Percentiles rank a stretch among this genome's conserved stretches.
Evolutionary conservation across 768 basidiomycete species (phyloP).

Genomic region (Podaxis mareebaensis): DNA sequence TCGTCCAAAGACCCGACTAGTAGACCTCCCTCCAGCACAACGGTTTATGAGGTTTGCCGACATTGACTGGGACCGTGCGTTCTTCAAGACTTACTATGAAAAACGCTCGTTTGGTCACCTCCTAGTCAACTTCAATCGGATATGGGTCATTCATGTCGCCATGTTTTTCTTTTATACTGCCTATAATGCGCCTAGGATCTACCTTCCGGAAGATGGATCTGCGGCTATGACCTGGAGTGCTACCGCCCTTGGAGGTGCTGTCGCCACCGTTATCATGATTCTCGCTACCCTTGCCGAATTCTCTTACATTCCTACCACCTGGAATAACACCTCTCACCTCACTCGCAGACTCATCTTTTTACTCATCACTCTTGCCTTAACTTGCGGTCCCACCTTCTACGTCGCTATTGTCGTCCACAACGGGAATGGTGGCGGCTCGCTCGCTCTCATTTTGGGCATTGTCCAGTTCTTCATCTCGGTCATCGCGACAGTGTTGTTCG

Average conservation of each 20-base stretch:
- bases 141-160: slow-evolving; percentile 97
- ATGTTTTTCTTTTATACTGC: slow-evolving; percentile 97
- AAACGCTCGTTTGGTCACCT: slow-evolving; percentile 96
- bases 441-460: slow-evolving; percentile 91
- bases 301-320: slow-evolving; percentile 96
- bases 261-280: slow-evolving; percentile 97
- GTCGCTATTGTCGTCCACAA: slow-evolving; percentile 81
- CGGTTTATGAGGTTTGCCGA: slow-evolving; percentile 97
- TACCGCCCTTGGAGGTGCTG: slow-evolving; percentile 91
- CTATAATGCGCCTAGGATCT: slow-evolving; percentile 89
- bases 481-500: slow-evolving; percentile 81
- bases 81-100: slow-evolving; percentile 99
- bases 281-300: slow-evolving; percentile 93
- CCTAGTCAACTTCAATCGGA: slow-evolving; percentile 98
- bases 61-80: slow-evolving; percentile 94
- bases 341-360: slow-evolving; percentile 90
- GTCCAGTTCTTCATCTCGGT: slow-evolving; percentile 96
- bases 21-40: slow-evolving; percentile 88
- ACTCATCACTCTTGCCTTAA: slow-evolving; percentile 85
- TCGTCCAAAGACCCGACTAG: slow-evolving; percentile 70
- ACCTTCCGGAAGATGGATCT: slow-evolving; percentile 57
- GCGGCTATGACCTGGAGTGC: slow-evolving; percentile 91
- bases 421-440: slow-evolving; percentile 55
- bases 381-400: slow-evolving; percentile 93
- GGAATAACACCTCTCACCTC: slow-evolving; percentile 98